Evolutionary conservation across 768 basidiomycete genomes (phyloP).

Genomic region (Lactifluus subvellereus): DNA sequence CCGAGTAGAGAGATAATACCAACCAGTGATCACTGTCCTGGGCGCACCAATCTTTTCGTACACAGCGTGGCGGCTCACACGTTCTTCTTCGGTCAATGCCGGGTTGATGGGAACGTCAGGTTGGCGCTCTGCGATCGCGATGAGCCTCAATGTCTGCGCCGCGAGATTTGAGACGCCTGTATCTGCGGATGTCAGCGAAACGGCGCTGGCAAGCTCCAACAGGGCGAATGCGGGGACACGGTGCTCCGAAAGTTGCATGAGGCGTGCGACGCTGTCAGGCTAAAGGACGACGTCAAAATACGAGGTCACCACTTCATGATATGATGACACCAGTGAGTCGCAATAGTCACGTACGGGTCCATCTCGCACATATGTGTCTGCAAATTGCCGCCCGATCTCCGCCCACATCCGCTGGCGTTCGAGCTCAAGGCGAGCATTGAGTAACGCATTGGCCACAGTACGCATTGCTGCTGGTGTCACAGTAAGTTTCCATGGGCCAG

Average conservation of each 20-base stretch:
- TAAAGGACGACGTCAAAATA: not conserved
- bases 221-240: constrained; percentile 62
- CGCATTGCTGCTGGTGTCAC: constrained; percentile 32
- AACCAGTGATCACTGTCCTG: constrained; percentile 61
- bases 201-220: constrained; percentile 67
- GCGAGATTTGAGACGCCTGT: constrained; percentile 61
- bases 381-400: constrained; percentile 43
- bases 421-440: constrained; percentile 52
- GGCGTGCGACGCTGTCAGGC: constrained; percentile 37
- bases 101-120: constrained; percentile 49
- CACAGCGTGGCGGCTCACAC: constrained; percentile 62
- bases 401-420: constrained; percentile 68
- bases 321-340: not conserved
- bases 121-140: constrained; percentile 62
- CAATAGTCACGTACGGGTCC: constrained; percentile 10
- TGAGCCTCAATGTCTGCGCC: constrained; percentile 58
- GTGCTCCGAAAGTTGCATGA: constrained; percentile 44
- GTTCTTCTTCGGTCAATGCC: constrained; percentile 52
- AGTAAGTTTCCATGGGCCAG: constrained; percentile 42
- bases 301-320: not conserved
- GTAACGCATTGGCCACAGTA: constrained; percentile 50
- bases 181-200: constrained; percentile 65
- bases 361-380: constrained; percentile 41
- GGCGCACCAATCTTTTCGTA: constrained; percentile 80
- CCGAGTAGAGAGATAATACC: not conserved